Conservation (phyloP, 352 stramenopile species). For the Globisporangium barbulae region DNA sequence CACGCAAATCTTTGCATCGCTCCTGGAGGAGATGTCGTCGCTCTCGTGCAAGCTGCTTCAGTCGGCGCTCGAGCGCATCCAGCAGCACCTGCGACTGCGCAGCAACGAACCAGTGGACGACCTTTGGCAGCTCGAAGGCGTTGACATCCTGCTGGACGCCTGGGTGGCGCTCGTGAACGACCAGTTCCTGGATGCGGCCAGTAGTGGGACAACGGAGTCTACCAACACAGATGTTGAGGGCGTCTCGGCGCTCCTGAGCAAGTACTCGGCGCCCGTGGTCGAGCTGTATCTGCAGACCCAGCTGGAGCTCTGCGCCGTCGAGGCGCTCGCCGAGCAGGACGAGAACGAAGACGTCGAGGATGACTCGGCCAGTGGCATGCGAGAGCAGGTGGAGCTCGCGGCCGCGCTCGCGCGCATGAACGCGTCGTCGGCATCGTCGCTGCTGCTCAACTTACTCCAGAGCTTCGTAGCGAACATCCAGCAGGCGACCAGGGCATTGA, state of each 20-base stretch:
- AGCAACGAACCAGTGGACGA: conserved; percentile 55
- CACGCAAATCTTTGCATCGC: conserved; percentile 43
- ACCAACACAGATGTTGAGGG: conserved; percentile 26
- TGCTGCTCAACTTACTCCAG: conserved; percentile 64
- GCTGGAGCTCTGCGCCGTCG: conserved; percentile 61
- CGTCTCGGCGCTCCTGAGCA: conserved; percentile 40
- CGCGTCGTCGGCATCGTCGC: conserved; percentile 35
- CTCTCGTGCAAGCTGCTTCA: conserved; percentile 70
- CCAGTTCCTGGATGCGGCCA: conserved; percentile 34
- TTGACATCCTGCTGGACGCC: conserved; percentile 78
- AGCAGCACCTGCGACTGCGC: conserved; percentile 43
- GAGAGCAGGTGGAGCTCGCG: conserved; percentile 71
- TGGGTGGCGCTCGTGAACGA: conserved; percentile 75
- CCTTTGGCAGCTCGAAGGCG: conserved; percentile 79
- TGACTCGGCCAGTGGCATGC: conserved; percentile 53
- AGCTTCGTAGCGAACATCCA: conserved; percentile 49
- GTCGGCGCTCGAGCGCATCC: conserved; percentile 62
- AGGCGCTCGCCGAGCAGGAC: conserved; percentile 66
- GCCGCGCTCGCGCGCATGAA: conserved; percentile 71
- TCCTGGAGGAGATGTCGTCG: conserved; percentile 68
- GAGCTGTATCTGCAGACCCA: conserved; percentile 77
- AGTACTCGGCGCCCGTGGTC: conserved; percentile 61
- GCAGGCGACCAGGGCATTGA: conserved; percentile 34
- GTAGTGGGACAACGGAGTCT: conserved; percentile 12
- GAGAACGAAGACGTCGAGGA: conserved; percentile 86